Conservation (phyloP, 495 filamentous ascomycete species). For the Annulohypoxylon stygium region DNA sequence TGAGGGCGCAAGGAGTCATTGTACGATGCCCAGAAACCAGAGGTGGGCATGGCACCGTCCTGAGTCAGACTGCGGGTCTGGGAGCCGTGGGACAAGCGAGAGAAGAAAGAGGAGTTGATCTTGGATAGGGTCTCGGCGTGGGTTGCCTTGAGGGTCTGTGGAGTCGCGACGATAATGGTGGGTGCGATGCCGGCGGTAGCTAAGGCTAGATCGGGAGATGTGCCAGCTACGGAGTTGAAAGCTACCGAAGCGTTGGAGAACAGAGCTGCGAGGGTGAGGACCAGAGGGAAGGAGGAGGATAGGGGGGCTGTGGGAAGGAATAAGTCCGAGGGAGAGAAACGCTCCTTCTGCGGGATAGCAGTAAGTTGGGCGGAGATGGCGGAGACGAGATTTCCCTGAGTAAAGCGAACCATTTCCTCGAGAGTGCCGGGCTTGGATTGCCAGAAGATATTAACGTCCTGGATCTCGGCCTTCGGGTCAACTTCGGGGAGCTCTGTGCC, state of each 20-base stretch:
- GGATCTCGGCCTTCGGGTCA: conserved; percentile 61
- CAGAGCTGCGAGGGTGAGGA: conserved; percentile 84
- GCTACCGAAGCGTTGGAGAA: conserved; percentile 87
- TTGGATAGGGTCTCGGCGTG: conserved; percentile 66
- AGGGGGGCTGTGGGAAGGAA: conserved; percentile 92
- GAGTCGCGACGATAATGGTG: conserved; percentile 84
- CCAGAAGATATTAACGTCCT: conserved; percentile 73
- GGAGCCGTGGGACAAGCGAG: conserved; percentile 69
- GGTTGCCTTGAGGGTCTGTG: conserved; percentile 76
- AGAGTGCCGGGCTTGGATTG: conserved; percentile 61
- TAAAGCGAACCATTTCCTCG: conserved; percentile 81
- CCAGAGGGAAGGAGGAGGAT: conserved; percentile 80
- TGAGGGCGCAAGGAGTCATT: conserved; percentile 70
- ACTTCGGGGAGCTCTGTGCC: conserved; percentile 60
- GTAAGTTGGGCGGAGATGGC: conserved; percentile 83
- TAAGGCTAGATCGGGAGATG: conserved; percentile 74
- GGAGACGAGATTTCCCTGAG: conserved; percentile 81
- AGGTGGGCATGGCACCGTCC: conserved; percentile 77
- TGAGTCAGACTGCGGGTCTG: conserved; percentile 75
- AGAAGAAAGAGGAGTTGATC: conserved; percentile 63
- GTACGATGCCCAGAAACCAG: conserved; percentile 72
- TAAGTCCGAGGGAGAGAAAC: conserved; percentile 78
- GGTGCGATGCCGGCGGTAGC: conserved; percentile 81
- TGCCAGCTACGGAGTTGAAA: conserved; percentile 85
- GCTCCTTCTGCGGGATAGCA: conserved; percentile 77